Percentiles rank a stretch among this genome's conserved stretches.
Evolutionary conservation across 192 early-diverging fungal genomes (phyloP).

Genomic region (Coemansia sp.): DNA sequence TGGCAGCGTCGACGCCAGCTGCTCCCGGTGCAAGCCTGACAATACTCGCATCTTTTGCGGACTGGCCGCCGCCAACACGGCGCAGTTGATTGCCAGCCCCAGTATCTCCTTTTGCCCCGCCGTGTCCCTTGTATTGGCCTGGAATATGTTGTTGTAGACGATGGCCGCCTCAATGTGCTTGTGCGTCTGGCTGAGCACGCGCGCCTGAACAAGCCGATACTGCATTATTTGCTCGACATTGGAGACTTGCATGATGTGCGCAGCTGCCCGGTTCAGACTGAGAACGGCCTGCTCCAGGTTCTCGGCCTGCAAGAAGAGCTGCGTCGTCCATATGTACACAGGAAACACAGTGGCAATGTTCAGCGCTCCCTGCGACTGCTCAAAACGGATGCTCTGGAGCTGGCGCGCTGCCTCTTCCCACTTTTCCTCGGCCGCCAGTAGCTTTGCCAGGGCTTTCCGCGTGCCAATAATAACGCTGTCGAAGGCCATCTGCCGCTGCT

Average conservation of each 20-base stretch:
- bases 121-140: constrained; percentile 60
- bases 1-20: constrained; percentile 75
- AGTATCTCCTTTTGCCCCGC: constrained; percentile 59
- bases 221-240: constrained; percentile 58
- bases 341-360: constrained; percentile 67
- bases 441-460: constrained; percentile 70
- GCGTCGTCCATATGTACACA: constrained; percentile 83
- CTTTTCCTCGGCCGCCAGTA: constrained; percentile 70
- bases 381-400: constrained; percentile 85
- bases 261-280: constrained; percentile 79
- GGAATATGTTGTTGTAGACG: constrained; percentile 82
- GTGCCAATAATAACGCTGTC: constrained; percentile 60
- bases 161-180: constrained; percentile 80
- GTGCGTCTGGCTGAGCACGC: constrained; percentile 80
- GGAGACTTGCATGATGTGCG: constrained; percentile 57
- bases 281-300: constrained; percentile 76
- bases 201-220: constrained; percentile 80
- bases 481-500: constrained; percentile 77
- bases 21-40: constrained; percentile 88
- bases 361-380: constrained; percentile 75
- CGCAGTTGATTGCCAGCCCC: constrained; percentile 82
- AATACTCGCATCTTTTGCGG: constrained; percentile 83
- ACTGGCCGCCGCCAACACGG: constrained; percentile 87
- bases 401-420: constrained; percentile 84
- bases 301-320: constrained; percentile 80